Base-by-base conservation (phyloP, 1,284 basidiomycete genomes). In the Cryptococcus sp. region DNA sequence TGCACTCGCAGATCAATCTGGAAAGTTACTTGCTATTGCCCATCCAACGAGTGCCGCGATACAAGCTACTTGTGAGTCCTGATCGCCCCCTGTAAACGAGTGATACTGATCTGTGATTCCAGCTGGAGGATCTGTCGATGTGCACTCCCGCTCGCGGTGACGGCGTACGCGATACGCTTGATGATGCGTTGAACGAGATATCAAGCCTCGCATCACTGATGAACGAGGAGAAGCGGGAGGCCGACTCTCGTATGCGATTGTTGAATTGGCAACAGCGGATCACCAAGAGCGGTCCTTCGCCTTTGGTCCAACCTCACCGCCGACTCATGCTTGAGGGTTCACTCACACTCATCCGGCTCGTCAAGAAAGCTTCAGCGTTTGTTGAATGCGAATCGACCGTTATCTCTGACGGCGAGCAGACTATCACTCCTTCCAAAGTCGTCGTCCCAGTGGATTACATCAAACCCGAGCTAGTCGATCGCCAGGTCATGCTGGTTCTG, bases 281-380 rank as follows among this genome's bases (percentile, higher is more conserved):
- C 69, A 84, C 88, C 44, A 92, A 91, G 25, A 89, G 86, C 68
- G 96, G 96, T 75, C 91, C 93, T 3, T 94, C 91, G 58, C 94
- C 96, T 11, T 82, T 99, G 44, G 96, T 99, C 26, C 96, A 99
- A 77, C 96, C 95, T 16, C 96, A 99, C 80, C 87, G 95, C 83
- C 91, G 85, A 57, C 84, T 93, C 40, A 89, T 93, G 57, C 88
- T 93, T 85, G 91, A 94, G 69, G 93, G 93, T 16, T 81, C 84
- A 20, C 78, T 96, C 48, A 81, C 87, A 51, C 81, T 98, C 38
- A 91, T 89, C 13, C 86, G 93, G 26, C 88, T 96, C 46, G 92
- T 97, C 52, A 88, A 93, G 67, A 94, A 95, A 75, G 85, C 88
- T 3, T 84, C 87, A 22, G 85, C 90, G n/a, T 86, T 87, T 11